Evolutionary conservation across 2,329 filamentous ascomycete genomes (phyloP).

Genomic region (Verticillium nonalfalfae): DNA sequence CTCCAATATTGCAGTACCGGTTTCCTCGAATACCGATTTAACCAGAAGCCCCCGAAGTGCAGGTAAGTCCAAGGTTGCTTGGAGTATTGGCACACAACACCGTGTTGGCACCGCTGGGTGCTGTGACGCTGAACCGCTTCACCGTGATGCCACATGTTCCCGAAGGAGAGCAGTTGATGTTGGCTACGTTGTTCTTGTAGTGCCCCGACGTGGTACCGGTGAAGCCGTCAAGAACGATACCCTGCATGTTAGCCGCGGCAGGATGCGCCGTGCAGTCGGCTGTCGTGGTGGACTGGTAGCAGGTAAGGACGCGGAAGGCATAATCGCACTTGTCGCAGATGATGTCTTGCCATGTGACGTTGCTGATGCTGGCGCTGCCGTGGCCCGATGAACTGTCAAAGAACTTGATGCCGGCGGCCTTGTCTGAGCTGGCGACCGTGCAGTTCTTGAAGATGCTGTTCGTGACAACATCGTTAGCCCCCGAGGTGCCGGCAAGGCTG

Average conservation of each 20-base stretch:
- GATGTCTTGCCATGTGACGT: constrained; percentile 31
- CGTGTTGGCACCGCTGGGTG: not conserved
- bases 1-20: no score
- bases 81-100: not conserved
- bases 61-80: not conserved
- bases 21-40: not conserved
- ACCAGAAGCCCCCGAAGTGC: not conserved
- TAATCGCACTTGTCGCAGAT: constrained; percentile 30
- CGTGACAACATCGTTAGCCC: constrained; percentile 28
- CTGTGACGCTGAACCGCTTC: constrained; percentile 21
- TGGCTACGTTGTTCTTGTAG: constrained; percentile 25
- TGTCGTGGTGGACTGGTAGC: constrained; percentile 25
- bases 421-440: constrained; percentile 31
- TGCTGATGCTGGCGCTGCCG: constrained; percentile 28
- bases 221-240: constrained; percentile 27
- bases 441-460: constrained; percentile 33
- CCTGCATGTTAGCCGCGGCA: constrained; percentile 24
- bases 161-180: constrained; percentile 27
- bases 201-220: constrained; percentile 28
- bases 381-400: constrained; percentile 30
- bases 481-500: constrained; percentile 29
- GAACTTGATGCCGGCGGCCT: constrained; percentile 39
- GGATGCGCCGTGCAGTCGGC: constrained; percentile 27
- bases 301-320: constrained; percentile 38
- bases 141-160: constrained; percentile 30